phyloP scores from a whole-genome alignment of 179 eudicot genomes.

The Beta macrorhiza region DNA sequence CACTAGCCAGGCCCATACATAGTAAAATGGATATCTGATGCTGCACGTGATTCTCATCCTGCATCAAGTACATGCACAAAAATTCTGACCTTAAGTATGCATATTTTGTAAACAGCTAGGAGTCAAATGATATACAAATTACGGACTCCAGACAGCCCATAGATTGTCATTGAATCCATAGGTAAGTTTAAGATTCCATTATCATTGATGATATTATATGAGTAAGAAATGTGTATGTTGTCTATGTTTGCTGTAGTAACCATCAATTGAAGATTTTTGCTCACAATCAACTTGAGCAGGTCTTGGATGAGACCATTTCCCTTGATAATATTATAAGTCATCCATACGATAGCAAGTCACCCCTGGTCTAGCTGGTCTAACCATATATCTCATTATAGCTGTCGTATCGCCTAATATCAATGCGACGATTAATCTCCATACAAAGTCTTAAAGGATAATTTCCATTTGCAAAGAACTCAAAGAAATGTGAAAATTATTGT shows the following conservation, averaged over 20 bases:
- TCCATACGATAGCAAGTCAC: too few species aligned
- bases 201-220: neutral
- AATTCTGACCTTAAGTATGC: neutral
- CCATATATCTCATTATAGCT: too few species aligned
- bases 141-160: neutral
- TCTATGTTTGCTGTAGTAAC: neutral
- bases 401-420: neutral
- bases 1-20: constrained; percentile 72
- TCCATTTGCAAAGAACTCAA: neutral
- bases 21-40: constrained; percentile 88
- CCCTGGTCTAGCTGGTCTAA: too few species aligned
- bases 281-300: too few species aligned
- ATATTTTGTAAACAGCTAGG: neutral
- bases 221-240: neutral
- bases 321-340: too few species aligned
- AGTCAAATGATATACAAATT: neutral
- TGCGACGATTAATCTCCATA: neutral
- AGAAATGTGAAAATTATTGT: neutral
- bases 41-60: constrained; percentile 84
- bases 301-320: too few species aligned
- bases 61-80: constrained; percentile 31
- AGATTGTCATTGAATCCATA: neutral
- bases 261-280: neutral
- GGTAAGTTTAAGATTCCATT: neutral
- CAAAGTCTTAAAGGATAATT: neutral